phyloP scores from a whole-genome alignment of 2,329 filamentous ascomycete species.

The Xylaria sp. region DNA sequence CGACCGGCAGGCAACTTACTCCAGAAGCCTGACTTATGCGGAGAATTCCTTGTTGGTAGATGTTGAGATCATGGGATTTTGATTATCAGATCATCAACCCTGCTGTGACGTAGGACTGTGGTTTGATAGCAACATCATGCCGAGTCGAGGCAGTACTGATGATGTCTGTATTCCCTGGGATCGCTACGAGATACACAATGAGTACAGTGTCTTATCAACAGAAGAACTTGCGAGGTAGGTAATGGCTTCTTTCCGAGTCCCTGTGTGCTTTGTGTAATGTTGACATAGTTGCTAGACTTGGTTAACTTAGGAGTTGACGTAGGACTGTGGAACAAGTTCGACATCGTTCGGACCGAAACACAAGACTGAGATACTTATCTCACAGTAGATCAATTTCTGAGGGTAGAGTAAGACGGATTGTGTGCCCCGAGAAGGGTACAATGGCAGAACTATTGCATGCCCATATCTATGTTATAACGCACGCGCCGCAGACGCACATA shows the following conservation, averaged over 20 bases:
- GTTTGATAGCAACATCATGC: neutral
- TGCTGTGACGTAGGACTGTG: neutral
- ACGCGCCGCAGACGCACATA: constrained; percentile 2
- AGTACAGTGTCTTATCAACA: neutral
- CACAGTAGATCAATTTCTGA: neutral
- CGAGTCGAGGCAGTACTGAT: neutral
- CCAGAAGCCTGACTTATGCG: neutral
- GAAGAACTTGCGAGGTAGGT: neutral
- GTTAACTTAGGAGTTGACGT: neutral
- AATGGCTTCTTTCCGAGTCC: neutral
- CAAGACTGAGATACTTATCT: constrained; percentile 2
- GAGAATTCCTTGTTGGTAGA: neutral
- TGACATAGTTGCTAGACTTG: neutral
- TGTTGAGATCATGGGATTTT: neutral
- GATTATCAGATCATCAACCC: neutral
- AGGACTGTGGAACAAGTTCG: neutral
- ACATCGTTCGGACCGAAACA: neutral
- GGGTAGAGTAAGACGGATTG: constrained; percentile 20
- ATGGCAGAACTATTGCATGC: neutral
- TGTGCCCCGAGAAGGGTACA: constrained; percentile 19
- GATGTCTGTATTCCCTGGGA: too few species aligned
- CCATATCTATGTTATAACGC: too few species aligned
- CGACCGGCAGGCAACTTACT: neutral
- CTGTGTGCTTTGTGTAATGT: neutral
- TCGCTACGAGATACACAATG: neutral